A percentile compares a stretch with the other conserved stretches of the same genome.
Conservation (phyloP, 2,329 filamentous ascomycete genomes). For the Trichoderma simmonsii region DNA sequence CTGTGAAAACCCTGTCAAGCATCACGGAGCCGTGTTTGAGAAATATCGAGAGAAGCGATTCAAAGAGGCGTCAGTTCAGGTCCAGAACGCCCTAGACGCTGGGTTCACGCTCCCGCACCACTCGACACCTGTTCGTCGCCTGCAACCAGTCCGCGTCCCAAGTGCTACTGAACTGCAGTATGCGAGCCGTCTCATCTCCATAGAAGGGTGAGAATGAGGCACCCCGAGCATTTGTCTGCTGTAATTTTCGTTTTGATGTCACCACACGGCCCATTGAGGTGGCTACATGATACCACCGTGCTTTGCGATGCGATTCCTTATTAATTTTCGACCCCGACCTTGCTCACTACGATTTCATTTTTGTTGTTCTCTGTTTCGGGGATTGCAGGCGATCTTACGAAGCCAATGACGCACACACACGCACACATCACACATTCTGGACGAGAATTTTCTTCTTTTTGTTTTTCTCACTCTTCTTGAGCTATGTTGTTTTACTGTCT, state of each 20-base stretch:
- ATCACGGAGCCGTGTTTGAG: slow-evolving; percentile 83
- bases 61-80: slow-evolving; percentile 78
- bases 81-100: slow-evolving; percentile 68
- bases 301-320: not conserved
- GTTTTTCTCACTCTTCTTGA: slow-evolving; percentile 1
- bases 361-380: not conserved
- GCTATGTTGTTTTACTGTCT: slow-evolving; percentile 19
- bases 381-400: slow-evolving; percentile 19
- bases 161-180: slow-evolving; percentile 25
- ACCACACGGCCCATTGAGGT: not conserved
- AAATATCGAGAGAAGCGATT: slow-evolving; percentile 89
- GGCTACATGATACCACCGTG: not conserved
- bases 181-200: slow-evolving; percentile 31
- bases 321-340: not conserved
- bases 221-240: not conserved
- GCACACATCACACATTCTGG: slow-evolving; percentile 17
- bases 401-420: slow-evolving; percentile 18
- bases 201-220: slow-evolving; percentile 28
- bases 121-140: slow-evolving; percentile 37
- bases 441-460: slow-evolving; percentile 11
- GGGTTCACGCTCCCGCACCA: slow-evolving; percentile 52
- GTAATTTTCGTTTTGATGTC: not conserved
- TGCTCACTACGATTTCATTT: not conserved
- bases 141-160: slow-evolving; percentile 2
- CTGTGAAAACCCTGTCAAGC: slow-evolving; percentile 74